These are phyloP conservation scores for Alternaria conjuncta DNA, from an alignment of 2,329 filamentous ascomycete species.

Conservation along the genomic window DNA sequence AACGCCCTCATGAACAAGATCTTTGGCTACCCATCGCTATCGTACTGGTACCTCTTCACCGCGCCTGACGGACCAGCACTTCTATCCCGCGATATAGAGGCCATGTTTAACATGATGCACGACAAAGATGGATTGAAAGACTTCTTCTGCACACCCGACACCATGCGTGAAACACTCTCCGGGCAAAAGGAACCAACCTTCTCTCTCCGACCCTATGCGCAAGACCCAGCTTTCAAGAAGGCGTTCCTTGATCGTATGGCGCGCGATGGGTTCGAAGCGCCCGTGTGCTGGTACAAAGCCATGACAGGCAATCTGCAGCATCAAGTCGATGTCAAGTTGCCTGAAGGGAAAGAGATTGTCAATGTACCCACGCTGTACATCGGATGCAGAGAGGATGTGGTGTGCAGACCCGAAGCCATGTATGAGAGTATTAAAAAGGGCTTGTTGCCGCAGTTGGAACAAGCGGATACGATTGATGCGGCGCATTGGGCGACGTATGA, in stretches of 20 bases:
- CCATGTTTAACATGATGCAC: constrained; percentile 46
- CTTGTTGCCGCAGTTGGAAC: constrained; percentile 41
- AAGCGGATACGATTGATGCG: constrained; percentile 40
- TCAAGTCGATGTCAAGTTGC: constrained; percentile 34
- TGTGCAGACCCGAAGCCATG: constrained; percentile 43
- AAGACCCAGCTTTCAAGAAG: constrained; percentile 37
- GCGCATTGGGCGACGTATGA: constrained; percentile 49
- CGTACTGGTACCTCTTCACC: constrained; percentile 58
- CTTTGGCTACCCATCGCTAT: constrained; percentile 48
- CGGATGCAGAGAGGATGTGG: constrained; percentile 42
- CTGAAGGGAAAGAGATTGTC: constrained; percentile 27
- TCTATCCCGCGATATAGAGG: constrained; percentile 50
- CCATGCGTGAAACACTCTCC: constrained; percentile 39
- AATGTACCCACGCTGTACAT: constrained; percentile 50
- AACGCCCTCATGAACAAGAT: constrained; percentile 41
- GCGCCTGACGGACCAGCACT: constrained; percentile 49
- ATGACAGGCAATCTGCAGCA: constrained; percentile 31
- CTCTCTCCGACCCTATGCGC: constrained; percentile 44
- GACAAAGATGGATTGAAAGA: constrained; percentile 43
- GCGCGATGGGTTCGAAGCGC: constrained; percentile 43
- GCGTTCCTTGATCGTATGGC: constrained; percentile 45
- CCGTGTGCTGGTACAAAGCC: constrained; percentile 50
- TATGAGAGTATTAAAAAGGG: constrained; percentile 29
- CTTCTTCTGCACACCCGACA: constrained; percentile 48
- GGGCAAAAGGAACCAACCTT: constrained; percentile 1